A percentile compares a stretch with the other conserved stretches of the same genome.
Conservation (phyloP, 192 early-diverging fungal genomes). For the Allomyces javanicus region DNA sequence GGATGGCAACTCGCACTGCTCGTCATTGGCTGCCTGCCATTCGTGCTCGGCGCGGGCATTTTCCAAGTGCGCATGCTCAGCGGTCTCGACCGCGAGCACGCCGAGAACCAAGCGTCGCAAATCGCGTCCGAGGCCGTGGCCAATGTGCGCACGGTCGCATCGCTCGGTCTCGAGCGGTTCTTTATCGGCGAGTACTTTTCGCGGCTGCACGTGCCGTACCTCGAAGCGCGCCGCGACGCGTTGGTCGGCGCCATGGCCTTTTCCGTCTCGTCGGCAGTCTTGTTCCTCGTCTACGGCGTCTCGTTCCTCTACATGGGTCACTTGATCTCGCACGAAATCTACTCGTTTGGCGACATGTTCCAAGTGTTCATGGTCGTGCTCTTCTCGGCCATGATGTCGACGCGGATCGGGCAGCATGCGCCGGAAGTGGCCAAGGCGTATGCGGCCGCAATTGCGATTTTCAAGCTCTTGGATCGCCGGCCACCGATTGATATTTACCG, state of each 20-base stretch:
- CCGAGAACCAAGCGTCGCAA: constrained; percentile 57
- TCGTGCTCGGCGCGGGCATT: constrained; percentile 26
- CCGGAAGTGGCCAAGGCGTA: constrained; percentile 40
- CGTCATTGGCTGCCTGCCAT: constrained; percentile 34
- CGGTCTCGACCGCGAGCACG: constrained; percentile 46
- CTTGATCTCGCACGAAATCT: constrained; percentile 1
- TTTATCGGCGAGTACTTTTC: constrained; percentile 46
- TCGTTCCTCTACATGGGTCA: neutral
- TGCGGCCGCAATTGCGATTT: constrained; percentile 26
- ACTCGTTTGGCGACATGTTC: constrained; percentile 8
- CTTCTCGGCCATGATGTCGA: constrained; percentile 28
- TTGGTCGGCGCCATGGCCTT: constrained; percentile 45
- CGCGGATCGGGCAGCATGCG: constrained; percentile 21
- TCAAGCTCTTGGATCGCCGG: constrained; percentile 22
- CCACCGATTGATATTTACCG: constrained; percentile 19
- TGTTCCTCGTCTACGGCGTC: constrained; percentile 19
- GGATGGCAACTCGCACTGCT: constrained; percentile 75
- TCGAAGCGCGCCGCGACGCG: constrained; percentile 34
- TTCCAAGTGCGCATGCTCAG: constrained; percentile 26
- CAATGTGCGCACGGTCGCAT: constrained; percentile 68
- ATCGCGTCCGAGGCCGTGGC: constrained; percentile 67
- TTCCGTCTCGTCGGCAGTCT: constrained; percentile 43
- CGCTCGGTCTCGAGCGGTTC: constrained; percentile 50
- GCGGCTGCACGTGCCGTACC: constrained; percentile 20
- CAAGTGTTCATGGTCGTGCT: constrained; percentile 19